Base-by-base conservation (phyloP, 2,329 filamentous ascomycete genomes). In the Phaeosphaeriaceae sp. region DNA sequence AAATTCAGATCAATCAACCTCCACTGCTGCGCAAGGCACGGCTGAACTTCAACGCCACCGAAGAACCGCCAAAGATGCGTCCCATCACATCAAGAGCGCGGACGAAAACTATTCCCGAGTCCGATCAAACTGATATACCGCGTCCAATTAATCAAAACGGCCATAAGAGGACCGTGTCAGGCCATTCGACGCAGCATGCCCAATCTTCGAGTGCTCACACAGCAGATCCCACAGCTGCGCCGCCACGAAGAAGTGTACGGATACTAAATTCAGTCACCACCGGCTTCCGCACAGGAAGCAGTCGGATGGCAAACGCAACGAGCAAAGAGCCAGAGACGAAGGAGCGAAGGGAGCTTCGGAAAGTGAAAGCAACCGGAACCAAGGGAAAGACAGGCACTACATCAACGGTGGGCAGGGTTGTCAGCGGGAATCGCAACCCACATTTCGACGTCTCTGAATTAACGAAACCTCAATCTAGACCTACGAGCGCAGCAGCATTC, bases 91-190 rank as follows among this genome's bases (percentile, higher is more conserved):
- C 78, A 20, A 71, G 81, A 58, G 72, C 63, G 27, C 76, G 78
- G 56, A 66, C 69, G 24, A 78, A 78, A 50, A 74, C 77, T 20
- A 75, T 72, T 25, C 78, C 80, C 15, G 79, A 81, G 17, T 69
- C 65, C 9, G 77, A 81, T 45, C 71, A 75, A 22, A 70, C 72
- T 51, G 72, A 79, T 25, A 75, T 76, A 36, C 72, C 74, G 3
- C 61, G 72, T 40, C 75, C 75, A 7, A 72, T 75, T 40, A 72
- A 72, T 49, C 69, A 78, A 61, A 76, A 77, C 33, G 91, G 93
- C 59, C 88, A 93, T 75, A 98, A 97, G 80, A 88, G 94, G 66
- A 97, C 93, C 1, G 86, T 96, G n/a, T 97, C 94, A 42, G 94
- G 94, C 3, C 92, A 96, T 66, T 80, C 83, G 6, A 71, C 77